Conservation (phyloP, 768 basidiomycete genomes). For the Basidioascus undulatus region DNA sequence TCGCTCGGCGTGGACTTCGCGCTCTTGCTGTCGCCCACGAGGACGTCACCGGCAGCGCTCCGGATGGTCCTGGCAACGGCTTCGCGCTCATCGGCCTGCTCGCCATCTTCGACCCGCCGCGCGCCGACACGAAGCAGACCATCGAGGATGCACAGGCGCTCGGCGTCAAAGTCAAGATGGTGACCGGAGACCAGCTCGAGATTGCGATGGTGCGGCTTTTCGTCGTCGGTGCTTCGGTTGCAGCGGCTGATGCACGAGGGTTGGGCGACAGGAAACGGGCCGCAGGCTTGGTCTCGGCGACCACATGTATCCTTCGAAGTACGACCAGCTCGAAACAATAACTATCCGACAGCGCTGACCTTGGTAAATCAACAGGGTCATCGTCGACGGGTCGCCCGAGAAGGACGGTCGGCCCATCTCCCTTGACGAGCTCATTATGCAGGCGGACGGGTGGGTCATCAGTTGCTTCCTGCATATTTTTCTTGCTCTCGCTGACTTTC, state of each 20-base stretch:
- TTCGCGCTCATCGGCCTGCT: slow-evolving; percentile 94
- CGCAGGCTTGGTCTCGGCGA: slow-evolving; percentile 93
- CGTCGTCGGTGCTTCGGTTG: too few species aligned
- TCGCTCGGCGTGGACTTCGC: slow-evolving; percentile 88
- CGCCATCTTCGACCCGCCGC: slow-evolving; percentile 92
- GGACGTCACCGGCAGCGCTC: slow-evolving; percentile 61
- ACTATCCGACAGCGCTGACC: too few species aligned
- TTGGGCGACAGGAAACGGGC: slow-evolving; percentile 97
- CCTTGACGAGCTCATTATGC: slow-evolving; percentile 97
- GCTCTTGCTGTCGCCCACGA: slow-evolving; percentile 90
- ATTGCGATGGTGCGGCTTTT: too few species aligned
- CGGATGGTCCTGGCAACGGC: slow-evolving; percentile 73
- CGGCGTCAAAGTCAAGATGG: slow-evolving; percentile 99
- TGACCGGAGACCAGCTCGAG: slow-evolving; percentile 98
- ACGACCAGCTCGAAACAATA: slow-evolving; percentile 88
- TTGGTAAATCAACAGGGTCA: too few species aligned
- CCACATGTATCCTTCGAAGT: slow-evolving; percentile 98
- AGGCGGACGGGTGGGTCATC: slow-evolving; percentile 94
- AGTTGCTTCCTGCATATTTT: too few species aligned
- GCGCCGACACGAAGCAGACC: slow-evolving; percentile 94
- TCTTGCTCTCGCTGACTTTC: too few species aligned
- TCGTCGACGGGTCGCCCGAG: too few species aligned
- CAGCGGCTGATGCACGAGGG: too few species aligned
- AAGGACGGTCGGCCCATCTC: slow-evolving; percentile 58
- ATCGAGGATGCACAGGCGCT: slow-evolving; percentile 90